These are phyloP conservation scores for Simplicillium aogashimaense DNA, from an alignment of 2,329 filamentous ascomycete genomes.

Conservation along the genomic window DNA sequence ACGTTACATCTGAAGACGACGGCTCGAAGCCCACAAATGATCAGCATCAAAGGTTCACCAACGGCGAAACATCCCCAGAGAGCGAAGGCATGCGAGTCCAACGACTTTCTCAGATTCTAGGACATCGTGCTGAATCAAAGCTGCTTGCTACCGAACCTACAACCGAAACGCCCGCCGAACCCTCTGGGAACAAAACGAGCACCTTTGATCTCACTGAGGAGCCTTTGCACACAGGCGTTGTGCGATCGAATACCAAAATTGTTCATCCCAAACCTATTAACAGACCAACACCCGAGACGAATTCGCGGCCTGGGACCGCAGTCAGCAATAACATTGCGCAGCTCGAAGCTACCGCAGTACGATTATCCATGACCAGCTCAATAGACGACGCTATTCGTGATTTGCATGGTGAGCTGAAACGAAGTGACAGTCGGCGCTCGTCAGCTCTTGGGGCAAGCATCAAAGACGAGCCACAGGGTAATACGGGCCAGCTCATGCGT, in stretches of 20 bases:
- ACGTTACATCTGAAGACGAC: background rate
- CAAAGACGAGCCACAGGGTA: slow-evolving; percentile 13
- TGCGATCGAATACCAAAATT: slow-evolving; percentile 34
- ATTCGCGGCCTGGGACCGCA: slow-evolving; percentile 51
- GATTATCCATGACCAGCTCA: slow-evolving; percentile 63
- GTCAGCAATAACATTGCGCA: slow-evolving; percentile 55
- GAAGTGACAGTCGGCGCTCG: slow-evolving; percentile 56
- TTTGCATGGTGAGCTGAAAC: slow-evolving; percentile 61
- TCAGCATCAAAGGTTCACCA: slow-evolving; percentile 1
- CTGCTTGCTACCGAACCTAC: background rate
- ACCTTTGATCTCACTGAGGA: background rate
- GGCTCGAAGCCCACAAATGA: background rate
- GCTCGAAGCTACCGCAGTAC: slow-evolving; percentile 66
- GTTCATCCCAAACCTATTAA: slow-evolving; percentile 34
- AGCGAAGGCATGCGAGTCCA: background rate
- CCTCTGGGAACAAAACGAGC: background rate
- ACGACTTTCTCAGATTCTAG: background rate
- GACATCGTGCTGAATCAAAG: background rate
- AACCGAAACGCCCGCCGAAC: background rate
- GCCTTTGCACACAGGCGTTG: slow-evolving; percentile 23
- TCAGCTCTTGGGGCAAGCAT: slow-evolving; percentile 46
- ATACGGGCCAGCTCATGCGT: slow-evolving; percentile 22
- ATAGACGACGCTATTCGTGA: slow-evolving; percentile 71
- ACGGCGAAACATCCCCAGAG: background rate
- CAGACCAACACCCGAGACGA: slow-evolving; percentile 43